Conservation (phyloP, 2,329 filamentous ascomycete species). For the Aspergillus pseudoterreus region DNA sequence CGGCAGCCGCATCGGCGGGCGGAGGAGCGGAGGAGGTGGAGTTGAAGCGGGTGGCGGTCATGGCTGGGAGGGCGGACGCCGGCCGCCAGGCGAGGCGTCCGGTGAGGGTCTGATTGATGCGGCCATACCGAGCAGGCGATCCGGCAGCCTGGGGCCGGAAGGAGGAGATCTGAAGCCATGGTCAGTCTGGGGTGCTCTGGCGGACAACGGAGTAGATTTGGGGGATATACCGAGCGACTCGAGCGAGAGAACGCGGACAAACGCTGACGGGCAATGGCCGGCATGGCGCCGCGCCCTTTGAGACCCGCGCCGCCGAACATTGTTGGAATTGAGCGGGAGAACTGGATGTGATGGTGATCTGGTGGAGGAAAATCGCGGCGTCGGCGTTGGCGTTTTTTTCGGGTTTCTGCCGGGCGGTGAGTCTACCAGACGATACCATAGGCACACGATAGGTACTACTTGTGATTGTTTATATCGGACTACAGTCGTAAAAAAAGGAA, state of each 20-base stretch:
- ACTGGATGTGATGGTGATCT: conserved; percentile 10
- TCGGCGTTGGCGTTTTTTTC: conserved; percentile 12
- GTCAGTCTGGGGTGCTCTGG: conserved; percentile 12
- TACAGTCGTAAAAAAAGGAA: not conserved
- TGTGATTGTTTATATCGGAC: not conserved
- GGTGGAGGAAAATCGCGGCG: conserved; percentile 4
- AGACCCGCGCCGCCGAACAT: conserved; percentile 58
- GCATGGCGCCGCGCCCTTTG: conserved; percentile 44
- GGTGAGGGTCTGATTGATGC: conserved; percentile 18
- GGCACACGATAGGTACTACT: too few species aligned
- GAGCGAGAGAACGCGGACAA: conserved; percentile 25
- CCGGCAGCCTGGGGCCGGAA: conserved; percentile 26
- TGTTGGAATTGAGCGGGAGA: conserved; percentile 17
- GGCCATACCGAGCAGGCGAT: conserved; percentile 16
- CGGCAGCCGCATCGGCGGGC: conserved; percentile 10
- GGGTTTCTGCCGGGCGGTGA: conserved; percentile 37
- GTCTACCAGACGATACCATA: not conserved
- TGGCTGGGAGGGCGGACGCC: conserved; percentile 17
- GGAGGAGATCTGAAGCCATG: conserved; percentile 32
- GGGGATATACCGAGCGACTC: conserved; percentile 33
- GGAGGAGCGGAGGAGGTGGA: conserved; percentile 28
- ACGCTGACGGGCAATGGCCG: conserved; percentile 32
- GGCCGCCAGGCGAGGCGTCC: conserved; percentile 21
- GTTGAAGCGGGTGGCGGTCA: conserved; percentile 35
- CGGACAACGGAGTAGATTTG: conserved; percentile 1